Conservation (phyloP, 169 alveolate genomes). For the Plasmodium relictum region DNA sequence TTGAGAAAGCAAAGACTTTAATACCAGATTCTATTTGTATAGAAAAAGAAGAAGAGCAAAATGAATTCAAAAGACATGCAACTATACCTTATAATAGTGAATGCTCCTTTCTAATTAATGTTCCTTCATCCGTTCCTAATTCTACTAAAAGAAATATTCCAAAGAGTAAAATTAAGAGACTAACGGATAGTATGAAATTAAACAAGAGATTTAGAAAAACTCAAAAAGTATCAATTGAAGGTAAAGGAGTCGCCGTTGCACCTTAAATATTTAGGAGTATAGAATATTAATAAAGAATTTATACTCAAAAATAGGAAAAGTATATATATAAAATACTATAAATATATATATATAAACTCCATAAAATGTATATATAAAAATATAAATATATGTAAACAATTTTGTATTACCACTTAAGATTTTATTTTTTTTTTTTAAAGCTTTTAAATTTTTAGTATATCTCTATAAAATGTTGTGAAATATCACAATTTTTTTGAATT, state of each 20-base stretch:
- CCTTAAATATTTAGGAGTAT: neutral
- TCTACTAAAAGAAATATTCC: constrained; percentile 27
- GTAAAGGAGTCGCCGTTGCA: constrained; percentile 62
- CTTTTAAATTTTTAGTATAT: neutral
- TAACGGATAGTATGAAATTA: constrained; percentile 58
- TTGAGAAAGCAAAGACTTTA: constrained; percentile 71
- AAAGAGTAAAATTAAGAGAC: constrained; percentile 65
- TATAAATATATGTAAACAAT: too few relatives aligned
- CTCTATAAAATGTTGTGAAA: too few relatives aligned
- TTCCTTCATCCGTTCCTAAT: constrained; percentile 59
- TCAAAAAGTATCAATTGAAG: constrained; percentile 71
- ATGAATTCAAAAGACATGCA: constrained; percentile 68
- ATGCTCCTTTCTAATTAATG: constrained; percentile 75
- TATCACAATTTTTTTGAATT: too few relatives aligned
- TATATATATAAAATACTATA: too few relatives aligned
- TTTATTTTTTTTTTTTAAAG: neutral
- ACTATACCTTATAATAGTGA: constrained; percentile 73
- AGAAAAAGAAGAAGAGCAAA: constrained; percentile 77
- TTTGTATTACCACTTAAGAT: neutral
- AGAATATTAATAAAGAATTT: too few relatives aligned
- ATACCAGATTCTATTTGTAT: constrained; percentile 68
- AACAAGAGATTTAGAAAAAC: constrained; percentile 43
- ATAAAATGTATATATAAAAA: too few relatives aligned
- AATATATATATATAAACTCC: too few relatives aligned
- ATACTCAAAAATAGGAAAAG: too few relatives aligned